Evolutionary conservation across 306 rosid species (phyloP).

Genomic region (Senna tora): DNA sequence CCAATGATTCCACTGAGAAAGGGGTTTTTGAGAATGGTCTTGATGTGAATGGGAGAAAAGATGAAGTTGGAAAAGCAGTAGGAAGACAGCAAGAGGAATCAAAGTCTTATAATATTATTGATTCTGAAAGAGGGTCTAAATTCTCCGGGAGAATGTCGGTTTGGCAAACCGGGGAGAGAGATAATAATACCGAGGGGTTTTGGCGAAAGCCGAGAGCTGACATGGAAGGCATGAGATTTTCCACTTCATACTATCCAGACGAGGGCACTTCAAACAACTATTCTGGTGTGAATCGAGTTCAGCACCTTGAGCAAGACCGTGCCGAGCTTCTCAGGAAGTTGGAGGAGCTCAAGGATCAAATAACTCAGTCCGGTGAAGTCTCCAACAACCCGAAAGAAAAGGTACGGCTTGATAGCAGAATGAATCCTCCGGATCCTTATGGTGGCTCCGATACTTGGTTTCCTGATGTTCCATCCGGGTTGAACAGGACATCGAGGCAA

Average conservation of each 20-base stretch:
- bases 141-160: conserved; percentile 52
- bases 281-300: conserved; percentile 49
- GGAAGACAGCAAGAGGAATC: conserved; percentile 54
- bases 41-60: conserved; percentile 41
- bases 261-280: conserved; percentile 69
- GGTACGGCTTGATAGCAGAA: conserved; percentile 47
- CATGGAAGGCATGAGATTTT: conserved; percentile 67
- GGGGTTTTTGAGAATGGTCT: conserved; percentile 46
- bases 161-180: conserved; percentile 62
- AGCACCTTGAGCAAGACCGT: conserved; percentile 78
- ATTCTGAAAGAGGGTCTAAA: conserved; percentile 37
- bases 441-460: conserved; percentile 54
- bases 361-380: conserved; percentile 71
- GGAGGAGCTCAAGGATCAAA: conserved; percentile 82
- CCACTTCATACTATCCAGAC: conserved; percentile 58
- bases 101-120: conserved; percentile 41
- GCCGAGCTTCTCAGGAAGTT: conserved; percentile 90
- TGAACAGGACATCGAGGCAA: conserved; percentile 56
- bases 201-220: conserved; percentile 49
- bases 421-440: conserved; percentile 65
- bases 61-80: conserved; percentile 44
- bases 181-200: conserved; percentile 51
- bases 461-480: conserved; percentile 54
- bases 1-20: conserved; percentile 40
- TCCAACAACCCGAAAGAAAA: conserved; percentile 62